phyloP scores from a whole-genome alignment of 108 stramenopile species.

The Fragilaria radians region DNA sequence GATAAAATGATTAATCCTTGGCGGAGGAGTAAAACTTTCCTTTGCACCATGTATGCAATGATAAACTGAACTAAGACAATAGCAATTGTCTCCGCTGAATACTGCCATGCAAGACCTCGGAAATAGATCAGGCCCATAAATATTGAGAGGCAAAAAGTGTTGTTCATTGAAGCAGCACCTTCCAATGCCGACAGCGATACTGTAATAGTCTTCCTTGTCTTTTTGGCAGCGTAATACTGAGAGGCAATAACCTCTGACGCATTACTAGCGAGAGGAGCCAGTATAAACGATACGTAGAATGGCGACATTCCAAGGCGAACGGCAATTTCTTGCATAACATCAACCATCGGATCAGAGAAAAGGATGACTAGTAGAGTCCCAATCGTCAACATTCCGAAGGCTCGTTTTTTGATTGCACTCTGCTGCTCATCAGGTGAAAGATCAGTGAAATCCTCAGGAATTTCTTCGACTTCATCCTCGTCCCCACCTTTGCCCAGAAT shows the following conservation, averaged over 20 bases:
- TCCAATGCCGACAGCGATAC: conserved; percentile 83
- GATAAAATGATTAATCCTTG: conserved; percentile 42
- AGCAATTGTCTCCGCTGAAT: conserved; percentile 90
- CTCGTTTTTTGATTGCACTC: conserved; percentile 68
- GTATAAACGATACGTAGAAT: conserved; percentile 95
- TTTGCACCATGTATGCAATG: conserved; percentile 50
- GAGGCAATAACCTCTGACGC: conserved; percentile 92
- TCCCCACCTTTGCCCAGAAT: conserved; percentile 56
- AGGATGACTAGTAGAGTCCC: conserved; percentile 87
- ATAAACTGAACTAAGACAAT: conserved; percentile 89
- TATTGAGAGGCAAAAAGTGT: conserved; percentile 93
- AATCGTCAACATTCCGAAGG: conserved; percentile 74
- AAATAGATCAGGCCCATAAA: conserved; percentile 93
- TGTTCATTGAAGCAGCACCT: conserved; percentile 98
- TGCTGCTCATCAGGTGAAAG: conserved; percentile 87
- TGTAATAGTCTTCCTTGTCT: conserved; percentile 89
- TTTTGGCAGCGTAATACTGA: conserved; percentile 90
- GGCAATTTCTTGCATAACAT: conserved; percentile 90
- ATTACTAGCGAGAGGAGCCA: conserved; percentile 96
- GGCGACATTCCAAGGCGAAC: conserved; percentile 55
- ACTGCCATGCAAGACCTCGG: conserved; percentile 92
- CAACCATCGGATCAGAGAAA: conserved; percentile 97
- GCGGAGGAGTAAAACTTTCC: conserved; percentile 30
- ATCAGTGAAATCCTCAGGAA: conserved; percentile 59
- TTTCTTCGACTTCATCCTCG: conserved; percentile 74